Evolutionary conservation across 768 basidiomycete species (phyloP), one percentile per base, ranked within the genome.

Genomic region (Boletus eberwhitei): DNA sequence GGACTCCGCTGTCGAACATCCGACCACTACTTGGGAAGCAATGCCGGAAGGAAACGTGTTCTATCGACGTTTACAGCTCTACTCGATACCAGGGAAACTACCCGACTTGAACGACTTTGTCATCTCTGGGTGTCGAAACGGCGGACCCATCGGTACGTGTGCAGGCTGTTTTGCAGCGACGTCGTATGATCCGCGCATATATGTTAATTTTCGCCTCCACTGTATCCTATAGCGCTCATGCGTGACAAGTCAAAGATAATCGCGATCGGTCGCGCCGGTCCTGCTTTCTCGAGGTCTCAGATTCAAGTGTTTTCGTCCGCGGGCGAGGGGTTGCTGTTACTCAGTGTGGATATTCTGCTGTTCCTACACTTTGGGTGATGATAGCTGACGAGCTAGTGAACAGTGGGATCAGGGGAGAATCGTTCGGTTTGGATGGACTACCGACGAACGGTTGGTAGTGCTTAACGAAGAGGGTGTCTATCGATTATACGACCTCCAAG

Each of bases 371-470:
- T 11, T 31, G 14, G 5, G 6, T 7, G 21, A 46, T 38, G 41
- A 50, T 35, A 53, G n/a, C 58, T 64, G 60, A 60, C 53, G 54
- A 37, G 43, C 60, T n/a, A 5, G 37, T 50, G 59, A 35, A 48
- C 64, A 96, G 93, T 98, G 95, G 95, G 94, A 96, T 54, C 87
- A 93, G 64, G 83, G 84, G 51, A 88, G 82, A 63, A 86, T 97
- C 40, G 73, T 93, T 49, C 80, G 83, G 41, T 88, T 92, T 61
- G 91, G 91, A 21, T 93, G 90, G 90, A 88, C 88, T 0, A 66
- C 73, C n/a, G 85, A 90, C 62, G 92, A 95, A 67, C 79, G 84
- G 37, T 78, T 99, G 35, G 83, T 87, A 0, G 82, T 98, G 14
- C 73, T 98, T 37, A 91, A 94, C 65, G 93, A 96, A 71, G 94